Conservation (phyloP, 2,329 filamentous ascomycete species). For the Stagonosporopsis rhizophila region DNA sequence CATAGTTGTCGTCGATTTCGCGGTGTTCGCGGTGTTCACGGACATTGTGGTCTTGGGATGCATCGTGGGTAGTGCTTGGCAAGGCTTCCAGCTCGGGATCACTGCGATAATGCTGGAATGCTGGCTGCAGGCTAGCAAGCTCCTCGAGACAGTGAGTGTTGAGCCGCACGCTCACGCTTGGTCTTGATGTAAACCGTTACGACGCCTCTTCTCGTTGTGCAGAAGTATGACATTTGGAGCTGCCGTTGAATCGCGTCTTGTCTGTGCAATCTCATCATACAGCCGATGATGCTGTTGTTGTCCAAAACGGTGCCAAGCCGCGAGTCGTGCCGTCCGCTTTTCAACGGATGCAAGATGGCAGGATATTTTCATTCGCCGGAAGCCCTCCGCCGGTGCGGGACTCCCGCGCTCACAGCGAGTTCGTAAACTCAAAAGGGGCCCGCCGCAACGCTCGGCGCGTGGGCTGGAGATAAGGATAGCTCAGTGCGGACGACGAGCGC, state of each 20-base stretch:
- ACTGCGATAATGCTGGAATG: constrained; percentile 16
- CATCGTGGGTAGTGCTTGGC: constrained; percentile 15
- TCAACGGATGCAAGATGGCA: constrained; percentile 6
- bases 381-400: constrained; percentile 6
- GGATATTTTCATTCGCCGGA: constrained; percentile 11
- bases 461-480: constrained; percentile 6
- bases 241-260: neutral
- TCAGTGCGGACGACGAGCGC: constrained; percentile 7
- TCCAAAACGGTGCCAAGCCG: constrained; percentile 19
- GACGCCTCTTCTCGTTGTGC: neutral
- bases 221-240: neutral
- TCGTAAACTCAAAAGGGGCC: constrained; percentile 19
- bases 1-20: constrained; percentile 15
- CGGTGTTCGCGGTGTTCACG: neutral
- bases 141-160: neutral
- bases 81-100: constrained; percentile 10
- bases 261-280: constrained; percentile 3
- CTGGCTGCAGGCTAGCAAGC: neutral
- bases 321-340: constrained; percentile 24
- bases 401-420: constrained; percentile 20
- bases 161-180: neutral
- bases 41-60: constrained; percentile 9
- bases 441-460: constrained; percentile 5
- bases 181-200: neutral
- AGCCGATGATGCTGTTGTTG: constrained; percentile 15